Conservation (phyloP, 805 yeast genomes). For the Nakazawaea anatomiae region DNA sequence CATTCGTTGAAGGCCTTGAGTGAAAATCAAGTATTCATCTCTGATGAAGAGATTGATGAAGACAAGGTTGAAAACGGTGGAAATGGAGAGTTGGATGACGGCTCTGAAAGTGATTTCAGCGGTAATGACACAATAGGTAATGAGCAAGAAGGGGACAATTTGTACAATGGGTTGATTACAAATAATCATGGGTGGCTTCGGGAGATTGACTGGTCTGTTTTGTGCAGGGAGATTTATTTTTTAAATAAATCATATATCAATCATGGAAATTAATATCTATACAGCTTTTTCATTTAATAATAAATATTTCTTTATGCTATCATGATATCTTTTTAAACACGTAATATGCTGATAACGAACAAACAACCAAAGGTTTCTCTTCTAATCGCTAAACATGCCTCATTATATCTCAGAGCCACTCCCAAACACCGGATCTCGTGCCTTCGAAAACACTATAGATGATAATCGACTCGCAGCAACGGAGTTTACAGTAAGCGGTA, state of each 20-base stretch:
- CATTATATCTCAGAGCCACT: no score
- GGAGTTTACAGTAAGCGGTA: no score
- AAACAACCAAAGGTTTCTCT: no score
- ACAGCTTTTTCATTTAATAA: no score
- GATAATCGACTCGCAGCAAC: no score
- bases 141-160: conserved; percentile 11
- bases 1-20: neutral
- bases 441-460: no score
- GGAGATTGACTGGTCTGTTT: conserved; percentile 81
- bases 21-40: conserved; percentile 6
- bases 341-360: no score
- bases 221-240: conserved; percentile 77
- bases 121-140: conserved; percentile 33
- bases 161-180: conserved; percentile 7
- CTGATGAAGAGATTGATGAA: conserved; percentile 7
- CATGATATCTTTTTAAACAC: no score
- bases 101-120: conserved; percentile 16
- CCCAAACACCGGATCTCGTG: no score
- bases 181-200: conserved; percentile 33
- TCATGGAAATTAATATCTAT: conserved; percentile 10
- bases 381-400: no score
- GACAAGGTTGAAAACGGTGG: conserved; percentile 1
- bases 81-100: conserved; percentile 13
- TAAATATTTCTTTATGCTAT: no score
- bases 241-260: conserved; percentile 65